Base-by-base conservation (phyloP, 2,329 filamentous ascomycete genomes). In the Fonsecaea monophora region DNA sequence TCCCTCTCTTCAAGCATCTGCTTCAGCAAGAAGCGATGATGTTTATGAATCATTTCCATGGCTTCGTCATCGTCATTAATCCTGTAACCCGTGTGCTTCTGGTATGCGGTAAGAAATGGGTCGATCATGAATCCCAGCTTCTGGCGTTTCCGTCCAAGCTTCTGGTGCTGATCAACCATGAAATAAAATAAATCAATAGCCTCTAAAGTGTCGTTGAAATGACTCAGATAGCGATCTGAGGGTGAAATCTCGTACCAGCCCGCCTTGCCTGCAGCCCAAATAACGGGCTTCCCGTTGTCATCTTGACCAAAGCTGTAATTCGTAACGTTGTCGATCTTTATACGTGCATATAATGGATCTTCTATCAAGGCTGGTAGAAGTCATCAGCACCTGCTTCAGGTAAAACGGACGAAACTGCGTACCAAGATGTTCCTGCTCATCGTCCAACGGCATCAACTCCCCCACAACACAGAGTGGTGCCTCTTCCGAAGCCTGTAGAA, bases 221-320 rank as follows among this genome's bases (percentile, higher is more conserved):
- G 66, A 45, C 59, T 74, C 67, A 81, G 77, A 74, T 88, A 90
- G 1, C 80, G 79, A 69, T 81, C 79, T 48, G 82, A 78, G 2
- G 87, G 86, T 35, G 78, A 78, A 55, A 90, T 81, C 60, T 83
- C 82, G 73, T 86, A 89, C 87, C 87, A 89, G 62, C 87, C 87
- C 45, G 87, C 85, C 68, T 82, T 79, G 38, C 87, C 87, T 57
- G 85, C 83, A 21, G 87, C 86, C 87, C 87, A 89, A 53, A 89
- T 79, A 25, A 83, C 82, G 54, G 86, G 79, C 45, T 82, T 82
- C 12, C 84, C 85, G 74, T 88, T 84, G 55, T 83, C 82, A 72
- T 85, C 78, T 69, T 83, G 81, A 18, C 81, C 82, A 71, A 83
- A 83, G 55, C 81, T 81, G 73, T 80, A 83, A 59, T 81, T 80